Conservation (phyloP, 106 monocot species). For the Chionographis japonica region DNA sequence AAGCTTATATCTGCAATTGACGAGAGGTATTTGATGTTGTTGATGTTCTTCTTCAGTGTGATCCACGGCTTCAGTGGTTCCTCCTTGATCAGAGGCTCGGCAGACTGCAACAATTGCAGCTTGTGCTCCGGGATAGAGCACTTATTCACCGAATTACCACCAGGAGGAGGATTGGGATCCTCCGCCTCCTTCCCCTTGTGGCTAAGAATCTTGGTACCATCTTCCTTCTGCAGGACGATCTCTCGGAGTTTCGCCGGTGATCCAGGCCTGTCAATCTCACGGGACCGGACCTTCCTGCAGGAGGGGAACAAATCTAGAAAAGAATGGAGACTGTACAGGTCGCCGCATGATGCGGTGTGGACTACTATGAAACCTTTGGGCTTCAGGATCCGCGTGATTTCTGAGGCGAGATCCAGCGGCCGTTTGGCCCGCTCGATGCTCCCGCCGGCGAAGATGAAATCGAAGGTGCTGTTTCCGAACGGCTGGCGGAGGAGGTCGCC, state of each 20-base stretch:
- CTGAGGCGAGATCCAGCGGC: slow-evolving; percentile 31
- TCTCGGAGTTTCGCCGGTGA: slow-evolving; percentile 14
- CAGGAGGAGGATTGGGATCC: background rate
- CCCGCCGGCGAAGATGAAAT: slow-evolving; percentile 52
- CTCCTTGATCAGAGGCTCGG: slow-evolving; percentile 61
- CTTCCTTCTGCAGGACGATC: slow-evolving; percentile 36
- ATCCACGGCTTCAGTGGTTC: slow-evolving; percentile 90
- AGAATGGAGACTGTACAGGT: slow-evolving; percentile 48
- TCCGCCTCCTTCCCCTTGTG: slow-evolving; percentile 7
- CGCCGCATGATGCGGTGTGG: slow-evolving; percentile 44
- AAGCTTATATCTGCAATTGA: slow-evolving; percentile 65
- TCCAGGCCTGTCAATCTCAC: slow-evolving; percentile 20
- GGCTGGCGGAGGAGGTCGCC: slow-evolving; percentile 31
- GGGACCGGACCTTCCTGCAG: slow-evolving; percentile 21
- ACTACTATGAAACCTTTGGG: slow-evolving; percentile 44
- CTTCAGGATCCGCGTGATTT: slow-evolving; percentile 35
- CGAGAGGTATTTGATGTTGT: slow-evolving; percentile 76
- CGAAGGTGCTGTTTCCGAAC: slow-evolving; percentile 42
- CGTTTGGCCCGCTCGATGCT: slow-evolving; percentile 28
- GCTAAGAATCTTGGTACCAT: background rate
- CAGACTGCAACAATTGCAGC: slow-evolving; percentile 33
- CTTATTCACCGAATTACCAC: slow-evolving; percentile 23
- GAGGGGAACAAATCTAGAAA: slow-evolving; percentile 41
- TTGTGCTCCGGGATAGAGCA: slow-evolving; percentile 50
- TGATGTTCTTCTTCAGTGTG: slow-evolving; percentile 62